Evolutionary conservation across 352 stramenopile genomes (phyloP).

Genomic region (Pythium dissotocum): DNA sequence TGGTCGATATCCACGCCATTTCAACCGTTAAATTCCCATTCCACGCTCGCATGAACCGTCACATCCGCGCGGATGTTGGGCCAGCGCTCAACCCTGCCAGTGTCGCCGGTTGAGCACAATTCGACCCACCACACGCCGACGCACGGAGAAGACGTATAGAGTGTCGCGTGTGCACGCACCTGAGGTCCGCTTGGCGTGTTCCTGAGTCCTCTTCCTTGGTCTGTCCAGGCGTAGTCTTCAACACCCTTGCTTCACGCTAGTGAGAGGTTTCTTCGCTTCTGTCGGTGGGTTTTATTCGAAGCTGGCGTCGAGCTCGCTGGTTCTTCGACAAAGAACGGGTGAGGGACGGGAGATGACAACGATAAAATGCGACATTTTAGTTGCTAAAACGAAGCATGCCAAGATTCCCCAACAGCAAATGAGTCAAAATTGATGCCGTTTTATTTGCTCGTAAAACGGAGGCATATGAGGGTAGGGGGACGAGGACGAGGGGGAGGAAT

Average conservation of each 20-base stretch:
- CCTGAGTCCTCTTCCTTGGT: slow-evolving; percentile 14
- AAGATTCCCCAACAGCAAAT: neutral
- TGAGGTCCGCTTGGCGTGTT: slow-evolving; percentile 17
- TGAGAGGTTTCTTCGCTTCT: slow-evolving; percentile 31
- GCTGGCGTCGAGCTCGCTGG: slow-evolving; percentile 20
- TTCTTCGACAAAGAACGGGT: slow-evolving; percentile 20
- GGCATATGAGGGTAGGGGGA: slow-evolving; percentile 2
- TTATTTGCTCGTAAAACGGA: neutral
- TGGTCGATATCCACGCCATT: neutral
- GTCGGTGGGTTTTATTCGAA: slow-evolving; percentile 29
- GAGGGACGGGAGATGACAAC: slow-evolving; percentile 18
- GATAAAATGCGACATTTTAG: slow-evolving; percentile 2
- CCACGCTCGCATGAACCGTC: slow-evolving; percentile 6
- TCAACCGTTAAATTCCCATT: slow-evolving; percentile 2
- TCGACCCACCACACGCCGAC: neutral
- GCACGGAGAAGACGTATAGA: neutral
- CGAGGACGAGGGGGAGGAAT: slow-evolving; percentile 6
- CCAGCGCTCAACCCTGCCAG: neutral
- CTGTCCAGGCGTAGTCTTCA: slow-evolving; percentile 28
- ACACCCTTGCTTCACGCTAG: slow-evolving; percentile 19
- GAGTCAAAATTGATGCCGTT: neutral
- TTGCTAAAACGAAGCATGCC: neutral
- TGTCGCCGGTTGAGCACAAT: neutral
- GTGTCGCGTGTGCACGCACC: neutral
- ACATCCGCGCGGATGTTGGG: neutral